A percentile compares a stretch with the other conserved stretches of the same genome.
Conservation (phyloP, 2,329 filamentous ascomycete species). For the Talaromyces sp. region DNA sequence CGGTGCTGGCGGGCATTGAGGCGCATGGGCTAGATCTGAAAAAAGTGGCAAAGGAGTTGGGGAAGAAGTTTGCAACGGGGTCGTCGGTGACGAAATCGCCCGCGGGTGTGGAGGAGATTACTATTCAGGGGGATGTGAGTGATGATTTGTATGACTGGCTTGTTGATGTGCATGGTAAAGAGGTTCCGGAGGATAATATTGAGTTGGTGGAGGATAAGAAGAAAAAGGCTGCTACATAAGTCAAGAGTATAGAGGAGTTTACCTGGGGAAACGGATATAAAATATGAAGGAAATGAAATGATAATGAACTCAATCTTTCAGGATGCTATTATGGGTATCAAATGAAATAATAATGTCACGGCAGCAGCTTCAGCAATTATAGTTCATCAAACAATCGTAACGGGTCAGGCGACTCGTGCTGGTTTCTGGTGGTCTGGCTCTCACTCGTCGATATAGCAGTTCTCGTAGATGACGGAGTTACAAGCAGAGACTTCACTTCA, state of each 20-base stretch:
- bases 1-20: slow-evolving; percentile 84
- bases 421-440: background rate
- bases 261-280: background rate
- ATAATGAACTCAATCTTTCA: background rate
- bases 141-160: slow-evolving; percentile 92
- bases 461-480: background rate
- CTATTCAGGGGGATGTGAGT: slow-evolving; percentile 93
- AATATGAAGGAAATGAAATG: background rate
- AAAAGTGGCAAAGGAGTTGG: slow-evolving; percentile 92
- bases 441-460: background rate
- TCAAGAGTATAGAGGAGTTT: background rate
- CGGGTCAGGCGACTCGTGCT: background rate
- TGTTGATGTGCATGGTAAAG: slow-evolving; percentile 72
- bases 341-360: background rate
- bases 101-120: slow-evolving; percentile 88
- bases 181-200: slow-evolving; percentile 91
- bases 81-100: slow-evolving; percentile 85
- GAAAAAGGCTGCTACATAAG: slow-evolving; percentile 45
- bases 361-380: background rate
- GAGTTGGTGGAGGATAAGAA: slow-evolving; percentile 94
- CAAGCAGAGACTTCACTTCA: background rate
- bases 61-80: slow-evolving; percentile 97
- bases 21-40: slow-evolving; percentile 89
- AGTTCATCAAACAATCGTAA: slow-evolving; percentile 10
- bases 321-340: background rate